phyloP scores from a whole-genome alignment of 208 protist species.

The Zelonia costaricensis region DNA sequence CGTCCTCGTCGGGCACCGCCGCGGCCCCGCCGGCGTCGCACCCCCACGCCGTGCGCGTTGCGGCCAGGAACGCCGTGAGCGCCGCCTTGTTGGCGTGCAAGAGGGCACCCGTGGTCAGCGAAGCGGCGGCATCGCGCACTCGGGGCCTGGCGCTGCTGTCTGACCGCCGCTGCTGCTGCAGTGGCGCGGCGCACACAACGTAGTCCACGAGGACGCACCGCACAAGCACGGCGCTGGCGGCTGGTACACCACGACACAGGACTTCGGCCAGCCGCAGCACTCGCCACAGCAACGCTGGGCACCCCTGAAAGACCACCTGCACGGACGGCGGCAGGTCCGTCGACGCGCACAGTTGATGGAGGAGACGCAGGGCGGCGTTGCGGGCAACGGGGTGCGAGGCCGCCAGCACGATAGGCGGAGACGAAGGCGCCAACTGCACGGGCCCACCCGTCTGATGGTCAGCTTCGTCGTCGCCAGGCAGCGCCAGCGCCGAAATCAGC shows the following conservation, averaged over 20 bases:
- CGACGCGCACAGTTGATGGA: slow-evolving; percentile 25
- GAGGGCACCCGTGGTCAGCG: slow-evolving; percentile 8
- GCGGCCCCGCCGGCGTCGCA: background rate
- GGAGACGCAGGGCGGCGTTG: slow-evolving; percentile 24
- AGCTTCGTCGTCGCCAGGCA: slow-evolving; percentile 8
- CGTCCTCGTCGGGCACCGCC: background rate
- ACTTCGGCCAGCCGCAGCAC: slow-evolving; percentile 33
- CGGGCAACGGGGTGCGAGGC: slow-evolving; percentile 23
- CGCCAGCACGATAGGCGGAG: background rate
- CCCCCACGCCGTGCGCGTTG: background rate
- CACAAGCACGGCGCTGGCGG: slow-evolving; percentile 19
- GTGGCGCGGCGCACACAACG: slow-evolving; percentile 10
- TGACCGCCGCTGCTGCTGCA: background rate
- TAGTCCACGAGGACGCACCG: slow-evolving; percentile 26
- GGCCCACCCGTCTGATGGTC: background rate
- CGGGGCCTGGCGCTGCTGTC: no score
- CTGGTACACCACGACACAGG: slow-evolving; percentile 10
- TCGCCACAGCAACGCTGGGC: slow-evolving; percentile 60
- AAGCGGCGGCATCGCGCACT: no score
- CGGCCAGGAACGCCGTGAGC: slow-evolving; percentile 36
- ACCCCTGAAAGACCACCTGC: slow-evolving; percentile 43
- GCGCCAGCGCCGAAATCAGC: slow-evolving; percentile 18
- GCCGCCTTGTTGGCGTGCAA: slow-evolving; percentile 38
- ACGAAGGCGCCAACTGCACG: background rate
- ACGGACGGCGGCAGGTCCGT: slow-evolving; percentile 16